Percentiles rank a stretch among this genome's conserved stretches.
Conservation (phyloP, 208 protist species). For the Trichomonas vaginalis region DNA sequence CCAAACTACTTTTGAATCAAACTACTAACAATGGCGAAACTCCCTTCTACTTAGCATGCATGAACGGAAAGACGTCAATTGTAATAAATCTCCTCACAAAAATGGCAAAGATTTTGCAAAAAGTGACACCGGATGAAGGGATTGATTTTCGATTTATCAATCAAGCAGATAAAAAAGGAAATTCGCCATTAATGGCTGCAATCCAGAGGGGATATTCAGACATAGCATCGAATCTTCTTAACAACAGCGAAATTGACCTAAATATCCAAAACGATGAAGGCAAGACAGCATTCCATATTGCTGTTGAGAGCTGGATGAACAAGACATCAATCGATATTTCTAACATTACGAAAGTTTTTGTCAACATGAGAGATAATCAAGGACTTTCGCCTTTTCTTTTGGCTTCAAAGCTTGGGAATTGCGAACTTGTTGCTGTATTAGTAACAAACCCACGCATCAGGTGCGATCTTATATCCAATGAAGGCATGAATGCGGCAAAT, state of each 20-base stretch:
- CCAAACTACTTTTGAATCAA: not conserved
- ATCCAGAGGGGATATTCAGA: not conserved
- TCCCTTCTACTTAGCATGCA: not conserved
- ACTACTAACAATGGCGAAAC: not conserved
- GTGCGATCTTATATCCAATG: not conserved
- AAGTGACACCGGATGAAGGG: too few relatives aligned
- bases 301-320: not conserved
- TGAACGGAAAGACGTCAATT: not conserved
- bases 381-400: not conserved
- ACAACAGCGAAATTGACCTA: not conserved
- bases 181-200: not conserved
- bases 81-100: not conserved
- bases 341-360: not conserved
- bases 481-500: not conserved
- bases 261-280: not conserved
- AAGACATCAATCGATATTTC: not conserved
- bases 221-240: not conserved
- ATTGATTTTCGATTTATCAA: too few relatives aligned
- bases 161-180: not conserved
- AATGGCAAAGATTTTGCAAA: not conserved
- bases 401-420: not conserved
- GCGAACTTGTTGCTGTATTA: not conserved
- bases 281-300: not conserved
- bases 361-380: not conserved
- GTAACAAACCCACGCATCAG: not conserved